A percentile compares a stretch with the other conserved stretches of the same genome.
These are phyloP conservation scores for Neurospora sp. DNA, from an alignment of 2,329 filamentous ascomycete species.

Conservation along the genomic window DNA sequence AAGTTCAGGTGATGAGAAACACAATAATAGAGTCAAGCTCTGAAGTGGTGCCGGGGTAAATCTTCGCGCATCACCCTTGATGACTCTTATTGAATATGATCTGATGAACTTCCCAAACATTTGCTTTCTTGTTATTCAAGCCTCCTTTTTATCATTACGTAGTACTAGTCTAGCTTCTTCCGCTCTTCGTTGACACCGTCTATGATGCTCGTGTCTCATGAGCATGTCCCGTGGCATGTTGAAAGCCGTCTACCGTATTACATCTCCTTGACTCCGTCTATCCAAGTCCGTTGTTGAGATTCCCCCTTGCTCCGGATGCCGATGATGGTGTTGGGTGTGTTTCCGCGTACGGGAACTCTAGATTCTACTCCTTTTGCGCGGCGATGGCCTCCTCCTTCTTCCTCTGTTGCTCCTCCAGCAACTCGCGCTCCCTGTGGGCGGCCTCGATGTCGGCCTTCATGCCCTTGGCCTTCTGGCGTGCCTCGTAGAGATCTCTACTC, in stretches of 20 bases:
- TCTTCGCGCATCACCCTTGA: conserved; percentile 33
- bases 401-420: conserved; percentile 49
- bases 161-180: conserved; percentile 1
- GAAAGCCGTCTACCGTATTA: background rate
- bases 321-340: background rate
- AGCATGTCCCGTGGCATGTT: background rate
- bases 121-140: conserved; percentile 3
- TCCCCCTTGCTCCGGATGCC: background rate
- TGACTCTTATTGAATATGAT: conserved; percentile 30
- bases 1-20: conserved; percentile 83
- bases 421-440: conserved; percentile 51
- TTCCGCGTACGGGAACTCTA: background rate
- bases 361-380: background rate
- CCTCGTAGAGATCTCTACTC: conserved; percentile 81
- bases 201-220: background rate
- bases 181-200: background rate
- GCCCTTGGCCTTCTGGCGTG: conserved; percentile 80
- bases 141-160: conserved; percentile 7
- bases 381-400: conserved; percentile 28
- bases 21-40: conserved; percentile 97
- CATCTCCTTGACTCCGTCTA: background rate
- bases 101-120: conserved; percentile 25
- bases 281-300: background rate
- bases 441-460: conserved; percentile 73
- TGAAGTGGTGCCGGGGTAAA: conserved; percentile 47